Evolutionary conservation across 2,329 filamentous ascomycete genomes (phyloP).

Genomic region (Colletotrichum sp.): DNA sequence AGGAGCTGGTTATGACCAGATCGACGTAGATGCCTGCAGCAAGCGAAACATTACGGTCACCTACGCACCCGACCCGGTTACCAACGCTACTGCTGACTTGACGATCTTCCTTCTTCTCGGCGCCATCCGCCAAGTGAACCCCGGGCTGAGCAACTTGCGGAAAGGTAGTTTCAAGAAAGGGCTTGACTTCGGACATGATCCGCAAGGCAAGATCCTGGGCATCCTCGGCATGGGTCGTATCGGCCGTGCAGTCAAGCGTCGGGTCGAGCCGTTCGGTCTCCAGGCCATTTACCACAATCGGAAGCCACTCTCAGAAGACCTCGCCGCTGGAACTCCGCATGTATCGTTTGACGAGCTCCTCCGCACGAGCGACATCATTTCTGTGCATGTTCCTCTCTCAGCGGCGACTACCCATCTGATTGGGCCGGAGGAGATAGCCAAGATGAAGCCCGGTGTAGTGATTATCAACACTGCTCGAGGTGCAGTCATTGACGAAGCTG

Average conservation of each 20-base stretch:
- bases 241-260: slow-evolving; percentile 38
- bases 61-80: slow-evolving; percentile 35
- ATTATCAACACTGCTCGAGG: slow-evolving; percentile 65
- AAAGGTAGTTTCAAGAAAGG: slow-evolving; percentile 30
- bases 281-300: slow-evolving; percentile 58
- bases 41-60: slow-evolving; percentile 25
- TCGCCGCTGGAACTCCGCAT: slow-evolving; percentile 28
- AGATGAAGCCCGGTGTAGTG: slow-evolving; percentile 61
- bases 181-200: slow-evolving; percentile 38
- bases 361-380: slow-evolving; percentile 57
- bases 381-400: slow-evolving; percentile 58
- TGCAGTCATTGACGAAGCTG: slow-evolving; percentile 60
- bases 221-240: slow-evolving; percentile 44
- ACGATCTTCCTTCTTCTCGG: slow-evolving; percentile 33
- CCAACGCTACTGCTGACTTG: slow-evolving; percentile 45
- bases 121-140: slow-evolving; percentile 32
- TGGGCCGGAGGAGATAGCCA: slow-evolving; percentile 50
- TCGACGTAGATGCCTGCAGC: slow-evolving; percentile 29
- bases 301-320: slow-evolving; percentile 26
- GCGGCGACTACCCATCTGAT: slow-evolving; percentile 58
- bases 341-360: slow-evolving; percentile 62
- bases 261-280: slow-evolving; percentile 55
- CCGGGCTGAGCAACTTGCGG: slow-evolving; percentile 26
- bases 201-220: slow-evolving; percentile 36
- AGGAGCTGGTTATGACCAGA: slow-evolving; percentile 33